A percentile compares a stretch with the other conserved stretches of the same genome.
These are phyloP conservation scores for Backusella mclennaniae DNA, from an alignment of 192 early-diverging fungal species.

Conservation along the genomic window DNA sequence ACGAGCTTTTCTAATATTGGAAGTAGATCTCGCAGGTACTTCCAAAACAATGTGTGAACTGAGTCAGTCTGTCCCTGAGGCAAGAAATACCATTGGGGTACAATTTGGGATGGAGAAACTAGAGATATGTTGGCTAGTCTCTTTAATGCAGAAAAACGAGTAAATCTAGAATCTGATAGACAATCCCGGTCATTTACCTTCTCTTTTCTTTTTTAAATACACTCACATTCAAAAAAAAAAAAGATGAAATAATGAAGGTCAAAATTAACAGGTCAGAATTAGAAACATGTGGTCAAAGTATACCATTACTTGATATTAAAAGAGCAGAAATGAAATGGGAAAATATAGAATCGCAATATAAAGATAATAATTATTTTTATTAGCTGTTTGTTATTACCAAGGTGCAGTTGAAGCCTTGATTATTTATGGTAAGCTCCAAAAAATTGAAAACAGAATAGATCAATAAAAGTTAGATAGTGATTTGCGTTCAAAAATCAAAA, in stretches of 20 bases:
- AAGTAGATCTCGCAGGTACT: background rate
- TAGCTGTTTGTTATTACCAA: constrained; percentile 75
- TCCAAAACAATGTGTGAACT: background rate
- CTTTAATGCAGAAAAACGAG: background rate
- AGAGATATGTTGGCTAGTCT: background rate
- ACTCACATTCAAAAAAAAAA: background rate
- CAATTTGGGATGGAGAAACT: background rate
- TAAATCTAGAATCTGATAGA: background rate
- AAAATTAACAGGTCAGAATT: background rate
- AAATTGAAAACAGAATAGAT: background rate
- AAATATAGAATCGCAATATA: constrained; percentile 17
- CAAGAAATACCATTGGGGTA: constrained; percentile 43
- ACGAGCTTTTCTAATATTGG: constrained; percentile 4
- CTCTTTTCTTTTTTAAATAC: background rate
- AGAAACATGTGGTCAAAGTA: background rate
- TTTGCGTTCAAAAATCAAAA: too few species aligned
- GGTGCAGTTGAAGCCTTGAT: constrained; percentile 92
- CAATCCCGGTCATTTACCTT: background rate
- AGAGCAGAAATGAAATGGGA: constrained; percentile 22
- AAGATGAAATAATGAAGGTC: background rate
- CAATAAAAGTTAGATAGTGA: background rate
- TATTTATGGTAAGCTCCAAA: constrained; percentile 79
- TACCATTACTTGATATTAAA: background rate
- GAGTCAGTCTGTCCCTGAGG: constrained; percentile 44
- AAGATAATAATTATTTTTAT: background rate